Percentiles rank a stretch among this genome's conserved stretches.
These are phyloP conservation scores for Pyrus pyrifolia DNA, from an alignment of 306 rosid genomes.

Conservation along the genomic window DNA sequence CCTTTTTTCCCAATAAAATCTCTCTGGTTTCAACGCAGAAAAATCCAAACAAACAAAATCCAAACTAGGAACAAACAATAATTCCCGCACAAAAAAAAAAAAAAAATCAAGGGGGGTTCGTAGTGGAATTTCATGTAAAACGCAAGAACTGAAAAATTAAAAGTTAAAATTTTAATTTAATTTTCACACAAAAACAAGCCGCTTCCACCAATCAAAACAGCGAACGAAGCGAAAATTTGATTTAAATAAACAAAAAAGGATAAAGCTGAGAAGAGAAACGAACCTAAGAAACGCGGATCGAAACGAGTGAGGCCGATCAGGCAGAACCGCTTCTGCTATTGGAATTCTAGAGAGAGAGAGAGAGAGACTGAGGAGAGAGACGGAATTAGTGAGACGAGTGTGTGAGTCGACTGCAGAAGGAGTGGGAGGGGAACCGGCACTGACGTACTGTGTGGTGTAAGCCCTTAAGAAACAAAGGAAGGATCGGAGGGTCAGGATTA, in stretches of 20 bases:
- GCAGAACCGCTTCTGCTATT: conserved; percentile 13
- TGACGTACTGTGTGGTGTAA: background rate
- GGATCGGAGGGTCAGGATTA: conserved; percentile 8
- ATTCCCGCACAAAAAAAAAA: too few relatives aligned
- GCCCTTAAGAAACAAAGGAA: conserved; percentile 2
- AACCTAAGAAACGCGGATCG: conserved; percentile 13
- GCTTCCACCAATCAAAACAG: background rate
- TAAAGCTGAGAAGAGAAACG: background rate
- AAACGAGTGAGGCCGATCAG: conserved; percentile 13
- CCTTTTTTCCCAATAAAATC: background rate
- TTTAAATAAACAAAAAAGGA: background rate
- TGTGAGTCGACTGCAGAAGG: background rate
- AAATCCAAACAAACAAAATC: background rate
- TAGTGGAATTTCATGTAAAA: background rate
- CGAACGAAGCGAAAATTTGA: background rate
- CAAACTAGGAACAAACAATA: background rate
- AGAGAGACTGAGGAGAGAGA: background rate
- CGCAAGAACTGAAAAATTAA: background rate
- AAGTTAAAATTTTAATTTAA: background rate
- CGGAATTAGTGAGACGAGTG: background rate
- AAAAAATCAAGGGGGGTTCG: background rate
- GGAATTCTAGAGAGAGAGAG: background rate
- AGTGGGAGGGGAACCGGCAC: background rate
- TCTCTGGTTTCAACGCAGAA: background rate
- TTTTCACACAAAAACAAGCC: background rate